Evolutionary conservation across 805 yeast species (phyloP).

Genomic region (Wickerhamomyces alni): DNA sequence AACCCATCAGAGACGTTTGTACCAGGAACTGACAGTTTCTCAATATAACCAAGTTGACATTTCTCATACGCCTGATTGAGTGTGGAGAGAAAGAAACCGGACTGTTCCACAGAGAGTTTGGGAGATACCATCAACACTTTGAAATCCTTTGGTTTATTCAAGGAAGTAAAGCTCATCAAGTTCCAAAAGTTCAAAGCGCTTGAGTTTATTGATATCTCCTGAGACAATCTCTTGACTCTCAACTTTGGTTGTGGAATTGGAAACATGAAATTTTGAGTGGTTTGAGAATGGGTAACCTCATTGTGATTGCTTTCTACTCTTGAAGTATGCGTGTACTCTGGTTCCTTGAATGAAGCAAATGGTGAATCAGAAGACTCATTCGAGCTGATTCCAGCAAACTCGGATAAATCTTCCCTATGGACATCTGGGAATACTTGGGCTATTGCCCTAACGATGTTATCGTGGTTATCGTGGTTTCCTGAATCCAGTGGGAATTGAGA

Average conservation of each 20-base stretch:
- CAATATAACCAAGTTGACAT: conserved; percentile 40
- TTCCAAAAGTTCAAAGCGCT: conserved; percentile 51
- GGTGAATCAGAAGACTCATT: conserved; percentile 14
- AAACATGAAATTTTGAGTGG: conserved; percentile 20
- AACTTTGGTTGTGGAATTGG: conserved; percentile 30
- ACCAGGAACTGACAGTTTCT: conserved; percentile 24
- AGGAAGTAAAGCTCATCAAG: conserved; percentile 50
- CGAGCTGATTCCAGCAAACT: conserved; percentile 11
- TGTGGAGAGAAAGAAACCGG: conserved; percentile 31
- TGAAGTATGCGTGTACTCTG: conserved; percentile 5
- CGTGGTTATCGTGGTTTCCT: conserved; percentile 8
- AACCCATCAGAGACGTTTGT: conserved; percentile 18
- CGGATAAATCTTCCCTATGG: conserved; percentile 14
- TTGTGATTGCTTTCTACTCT: conserved; percentile 3
- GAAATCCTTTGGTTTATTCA: conserved; percentile 43
- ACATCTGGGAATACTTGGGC: conserved; percentile 24
- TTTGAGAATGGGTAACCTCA: background rate
- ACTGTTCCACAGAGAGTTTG: conserved; percentile 23
- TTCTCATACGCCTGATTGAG: conserved; percentile 40
- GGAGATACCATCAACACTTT: conserved; percentile 42
- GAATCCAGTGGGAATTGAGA: conserved; percentile 2
- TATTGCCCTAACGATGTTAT: conserved; percentile 18
- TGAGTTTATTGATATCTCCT: conserved; percentile 39
- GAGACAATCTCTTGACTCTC: conserved; percentile 30
- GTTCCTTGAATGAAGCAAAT: conserved; percentile 9